These are phyloP conservation scores for Leccinum huronense DNA, from an alignment of 1,284 basidiomycete species.

Conservation along the genomic window DNA sequence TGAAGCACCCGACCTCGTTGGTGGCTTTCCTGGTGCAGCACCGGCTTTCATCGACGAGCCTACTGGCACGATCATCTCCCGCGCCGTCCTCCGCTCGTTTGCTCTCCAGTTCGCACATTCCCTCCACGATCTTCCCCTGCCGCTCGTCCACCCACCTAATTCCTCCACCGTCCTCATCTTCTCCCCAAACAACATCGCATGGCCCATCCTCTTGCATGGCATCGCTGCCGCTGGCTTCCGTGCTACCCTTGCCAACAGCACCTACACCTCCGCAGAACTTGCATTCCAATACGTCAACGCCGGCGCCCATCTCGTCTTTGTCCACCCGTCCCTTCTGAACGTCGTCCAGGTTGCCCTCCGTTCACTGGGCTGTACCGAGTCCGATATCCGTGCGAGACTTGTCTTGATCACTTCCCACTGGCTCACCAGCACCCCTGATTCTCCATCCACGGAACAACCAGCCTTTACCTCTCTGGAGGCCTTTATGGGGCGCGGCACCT, in stretches of 20 bases:
- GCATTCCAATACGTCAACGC: conserved; percentile 55
- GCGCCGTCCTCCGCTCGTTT: conserved; percentile 48
- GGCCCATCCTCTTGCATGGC: conserved; percentile 62
- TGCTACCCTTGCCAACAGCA: conserved; percentile 47
- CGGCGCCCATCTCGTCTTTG: conserved; percentile 52
- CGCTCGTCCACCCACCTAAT: conserved; percentile 31
- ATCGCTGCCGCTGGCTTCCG: conserved; percentile 52
- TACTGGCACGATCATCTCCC: conserved; percentile 55
- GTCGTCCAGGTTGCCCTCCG: conserved; percentile 47
- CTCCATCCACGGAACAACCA: conserved; percentile 15
- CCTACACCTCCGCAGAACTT: conserved; percentile 46
- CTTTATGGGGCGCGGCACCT: conserved; percentile 44
- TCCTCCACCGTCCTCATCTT: conserved; percentile 52
- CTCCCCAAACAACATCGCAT: conserved; percentile 62
- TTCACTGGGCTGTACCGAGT: conserved; percentile 38
- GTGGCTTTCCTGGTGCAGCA: conserved; percentile 40
- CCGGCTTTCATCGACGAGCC: conserved; percentile 69
- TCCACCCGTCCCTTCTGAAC: conserved; percentile 49
- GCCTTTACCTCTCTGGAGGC: conserved; percentile 41
- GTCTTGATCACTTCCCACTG: conserved; percentile 43
- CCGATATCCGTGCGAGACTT: conserved; percentile 46
- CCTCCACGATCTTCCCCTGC: conserved; percentile 39
- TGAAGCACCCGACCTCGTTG: conserved; percentile 36
- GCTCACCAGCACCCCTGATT: conserved; percentile 43
- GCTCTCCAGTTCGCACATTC: conserved; percentile 50